phyloP scores from a whole-genome alignment of 1,284 basidiomycete species.

The Papiliotrema terrestris region DNA sequence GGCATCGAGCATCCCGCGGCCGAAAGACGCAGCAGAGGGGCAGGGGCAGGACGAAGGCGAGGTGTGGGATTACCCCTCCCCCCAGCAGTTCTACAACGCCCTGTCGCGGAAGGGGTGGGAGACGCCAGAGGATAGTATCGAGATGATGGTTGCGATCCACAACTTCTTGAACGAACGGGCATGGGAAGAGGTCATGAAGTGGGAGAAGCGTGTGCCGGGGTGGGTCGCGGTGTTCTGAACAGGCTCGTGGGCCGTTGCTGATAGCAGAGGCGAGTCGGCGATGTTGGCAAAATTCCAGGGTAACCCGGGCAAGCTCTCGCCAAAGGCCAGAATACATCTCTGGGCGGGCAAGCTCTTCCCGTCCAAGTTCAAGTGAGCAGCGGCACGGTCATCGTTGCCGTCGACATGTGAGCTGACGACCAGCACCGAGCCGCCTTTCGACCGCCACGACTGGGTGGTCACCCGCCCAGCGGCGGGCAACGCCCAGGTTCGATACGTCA shows the following conservation, averaged over 20 bases:
- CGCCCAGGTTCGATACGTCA: constrained; percentile 67
- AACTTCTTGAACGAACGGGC: constrained; percentile 97
- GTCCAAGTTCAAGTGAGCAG: constrained; percentile 74
- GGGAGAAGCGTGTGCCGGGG: constrained; percentile 69
- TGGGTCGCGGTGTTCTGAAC: constrained; percentile 22
- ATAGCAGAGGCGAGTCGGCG: constrained; percentile 50
- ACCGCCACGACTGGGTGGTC: constrained; percentile 98
- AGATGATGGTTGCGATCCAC: constrained; percentile 97
- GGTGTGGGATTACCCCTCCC: constrained; percentile 93
- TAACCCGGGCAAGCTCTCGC: constrained; percentile 72
- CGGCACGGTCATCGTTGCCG: not conserved
- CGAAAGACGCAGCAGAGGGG: constrained; percentile 42
- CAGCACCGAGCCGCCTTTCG: constrained; percentile 88
- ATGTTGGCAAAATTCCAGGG: constrained; percentile 83
- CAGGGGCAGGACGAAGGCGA: constrained; percentile 37
- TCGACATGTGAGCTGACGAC: constrained; percentile 3
- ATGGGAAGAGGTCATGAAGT: constrained; percentile 90
- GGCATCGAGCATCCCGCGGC: constrained; percentile 80
- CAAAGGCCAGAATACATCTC: constrained; percentile 80
- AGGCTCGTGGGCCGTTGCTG: not conserved
- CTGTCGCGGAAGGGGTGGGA: constrained; percentile 96
- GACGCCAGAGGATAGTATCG: constrained; percentile 92
- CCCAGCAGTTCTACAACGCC: constrained; percentile 98
- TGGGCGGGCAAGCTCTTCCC: constrained; percentile 85
- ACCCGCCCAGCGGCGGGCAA: constrained; percentile 58